Conservation (phyloP, 2,329 filamentous ascomycete species). For the Leptographium lundbergii region DNA sequence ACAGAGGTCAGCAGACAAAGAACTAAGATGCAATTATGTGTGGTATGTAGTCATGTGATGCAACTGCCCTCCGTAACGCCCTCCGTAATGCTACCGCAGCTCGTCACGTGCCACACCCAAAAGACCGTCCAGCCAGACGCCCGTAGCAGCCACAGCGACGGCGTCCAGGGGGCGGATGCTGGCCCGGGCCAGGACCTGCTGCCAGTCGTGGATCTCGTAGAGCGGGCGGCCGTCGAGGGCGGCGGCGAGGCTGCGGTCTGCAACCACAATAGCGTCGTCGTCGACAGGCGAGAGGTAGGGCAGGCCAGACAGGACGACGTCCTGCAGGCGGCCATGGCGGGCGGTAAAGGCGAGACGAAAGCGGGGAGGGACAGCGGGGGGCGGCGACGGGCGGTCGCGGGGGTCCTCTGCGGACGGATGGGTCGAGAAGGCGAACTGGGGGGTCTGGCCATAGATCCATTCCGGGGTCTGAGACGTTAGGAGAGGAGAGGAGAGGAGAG, state of each 20-base stretch:
- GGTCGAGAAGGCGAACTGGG: constrained; percentile 62
- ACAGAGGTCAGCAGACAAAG: no score
- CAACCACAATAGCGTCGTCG: background rate
- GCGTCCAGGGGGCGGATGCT: constrained; percentile 7
- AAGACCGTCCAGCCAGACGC: constrained; percentile 19
- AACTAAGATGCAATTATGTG: no score
- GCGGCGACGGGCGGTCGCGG: constrained; percentile 37
- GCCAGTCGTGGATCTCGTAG: constrained; percentile 19
- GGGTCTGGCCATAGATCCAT: constrained; percentile 81
- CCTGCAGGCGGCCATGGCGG: constrained; percentile 25
- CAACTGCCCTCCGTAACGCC: no score
- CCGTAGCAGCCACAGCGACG: constrained; percentile 4
- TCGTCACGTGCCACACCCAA: constrained; percentile 17
- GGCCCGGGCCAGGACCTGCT: constrained; percentile 9
- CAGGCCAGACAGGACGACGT: constrained; percentile 16
- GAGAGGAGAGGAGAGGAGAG: background rate
- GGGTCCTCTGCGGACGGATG: constrained; percentile 46
- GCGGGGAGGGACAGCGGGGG: constrained; percentile 29
- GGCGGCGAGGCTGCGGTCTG: constrained; percentile 9
- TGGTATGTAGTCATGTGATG: background rate
- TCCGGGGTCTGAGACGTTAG: constrained; percentile 35
- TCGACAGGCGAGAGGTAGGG: constrained; percentile 3
- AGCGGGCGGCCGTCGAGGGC: constrained; percentile 14
- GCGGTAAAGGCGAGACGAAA: constrained; percentile 24
- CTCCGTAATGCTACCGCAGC: no score